Evolutionary conservation across 352 stramenopile species (phyloP), one percentile per base, ranked within the genome.

Genomic region (Phytophthora macrochlamydospora): DNA sequence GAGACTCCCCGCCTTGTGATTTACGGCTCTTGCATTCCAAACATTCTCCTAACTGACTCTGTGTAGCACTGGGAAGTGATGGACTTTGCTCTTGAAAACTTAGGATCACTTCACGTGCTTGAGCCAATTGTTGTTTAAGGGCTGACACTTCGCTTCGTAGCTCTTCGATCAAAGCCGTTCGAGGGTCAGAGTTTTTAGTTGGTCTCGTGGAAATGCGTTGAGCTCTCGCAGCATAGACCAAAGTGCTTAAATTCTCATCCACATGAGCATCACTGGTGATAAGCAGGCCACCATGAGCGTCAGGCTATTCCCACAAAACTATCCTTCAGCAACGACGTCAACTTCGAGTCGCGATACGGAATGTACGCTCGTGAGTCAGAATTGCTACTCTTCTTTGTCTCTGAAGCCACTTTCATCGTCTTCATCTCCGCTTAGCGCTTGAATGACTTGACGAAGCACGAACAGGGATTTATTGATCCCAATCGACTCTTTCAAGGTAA

Each of bases 361-460:
- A 88, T 83, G 53, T 90, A 49, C 43, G 43, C 43, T 49, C 43
- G 43, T 49, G 43, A 49, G 46, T 40, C 46, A 18, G 46, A 3
- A 53, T 14, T 14, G 28, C 28, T 38, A 3, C 46, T 74, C 57
- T 60, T 62, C 43, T 13, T 56, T 56, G 46, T 53, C 7, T 53
- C 7, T 12, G 28, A 14, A 6, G 29, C 3, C 18, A 35, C 7
- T 38, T 14, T 53, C 28, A 37, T 38, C 46, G 14, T 77, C 69
- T 43, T 77, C 72, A 37, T 53, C 46, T 24, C 46, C 46, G 24
- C 46, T 87, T 73, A 94, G 71, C 24, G 96, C 96, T 50, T 97
- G 93, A 45, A 82, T 90, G 64, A 76, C 86, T 87, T 90, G 96
- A 68, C 81, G 95, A 67, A 75, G 75, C 73, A 73, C 94, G 60